These are phyloP conservation scores for Schizopora paradoxa DNA, from an alignment of 1,284 basidiomycete genomes.

Conservation along the genomic window DNA sequence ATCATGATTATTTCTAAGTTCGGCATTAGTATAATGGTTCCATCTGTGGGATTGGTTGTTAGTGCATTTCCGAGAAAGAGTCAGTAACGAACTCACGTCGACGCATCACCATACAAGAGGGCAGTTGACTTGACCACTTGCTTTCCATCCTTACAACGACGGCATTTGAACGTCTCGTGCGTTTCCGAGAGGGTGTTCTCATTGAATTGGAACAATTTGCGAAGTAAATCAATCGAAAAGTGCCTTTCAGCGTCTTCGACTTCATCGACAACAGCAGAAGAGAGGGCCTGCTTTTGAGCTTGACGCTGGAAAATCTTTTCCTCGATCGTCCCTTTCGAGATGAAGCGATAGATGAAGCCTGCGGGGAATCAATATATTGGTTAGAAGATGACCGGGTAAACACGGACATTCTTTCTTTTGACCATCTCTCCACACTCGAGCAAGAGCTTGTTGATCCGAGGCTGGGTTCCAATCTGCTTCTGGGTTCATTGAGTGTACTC, in stretches of 20 bases:
- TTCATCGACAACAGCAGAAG: conserved; percentile 96
- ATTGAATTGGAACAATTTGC: conserved; percentile 91
- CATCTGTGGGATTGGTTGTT: conserved; percentile 50
- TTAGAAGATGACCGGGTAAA: not conserved
- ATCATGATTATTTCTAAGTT: conserved; percentile 91
- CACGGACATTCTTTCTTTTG: conserved; percentile 96
- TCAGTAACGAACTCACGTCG: conserved; percentile 64
- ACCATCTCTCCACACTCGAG: conserved; percentile 98
- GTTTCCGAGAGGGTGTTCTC: conserved; percentile 88
- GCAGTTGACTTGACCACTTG: conserved; percentile 83
- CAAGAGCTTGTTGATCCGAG: conserved; percentile 96
- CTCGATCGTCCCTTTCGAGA: conserved; percentile 96
- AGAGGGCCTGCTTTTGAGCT: conserved; percentile 94
- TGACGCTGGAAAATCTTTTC: conserved; percentile 98
- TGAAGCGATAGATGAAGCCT: conserved; percentile 98
- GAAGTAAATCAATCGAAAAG: conserved; percentile 86
- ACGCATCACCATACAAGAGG: conserved; percentile 92
- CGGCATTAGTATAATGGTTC: conserved; percentile 93
- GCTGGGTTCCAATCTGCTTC: conserved; percentile 93
- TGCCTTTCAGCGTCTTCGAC: conserved; percentile 95
- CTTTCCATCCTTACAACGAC: conserved; percentile 85
- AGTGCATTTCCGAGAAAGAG: conserved; percentile 6
- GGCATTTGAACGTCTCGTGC: conserved; percentile 98
- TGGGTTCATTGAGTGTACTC: conserved; percentile 2
- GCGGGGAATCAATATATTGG: not conserved